Conservation (phyloP, 2,329 filamentous ascomycete species). For the Neopestalotiopsis rosae region DNA sequence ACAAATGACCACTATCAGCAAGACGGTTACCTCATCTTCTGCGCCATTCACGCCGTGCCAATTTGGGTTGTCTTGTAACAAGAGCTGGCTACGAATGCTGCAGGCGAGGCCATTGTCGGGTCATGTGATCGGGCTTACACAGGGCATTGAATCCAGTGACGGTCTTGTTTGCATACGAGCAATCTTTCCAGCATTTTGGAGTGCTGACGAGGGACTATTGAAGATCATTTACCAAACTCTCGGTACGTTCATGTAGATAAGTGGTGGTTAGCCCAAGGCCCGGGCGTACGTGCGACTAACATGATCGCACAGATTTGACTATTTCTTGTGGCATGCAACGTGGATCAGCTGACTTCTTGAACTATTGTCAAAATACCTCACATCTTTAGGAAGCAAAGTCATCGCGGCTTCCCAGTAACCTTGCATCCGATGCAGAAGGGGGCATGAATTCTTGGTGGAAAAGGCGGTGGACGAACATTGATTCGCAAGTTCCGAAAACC, state of each 20-base stretch:
- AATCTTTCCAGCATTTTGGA: no score
- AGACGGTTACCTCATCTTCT: not conserved
- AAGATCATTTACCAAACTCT: not conserved
- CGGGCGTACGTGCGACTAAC: not conserved
- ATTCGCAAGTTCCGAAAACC: not conserved
- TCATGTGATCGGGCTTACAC: not conserved
- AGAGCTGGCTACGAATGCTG: not conserved
- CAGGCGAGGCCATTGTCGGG: not conserved
- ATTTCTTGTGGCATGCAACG: not conserved
- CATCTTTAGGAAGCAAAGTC: not conserved
- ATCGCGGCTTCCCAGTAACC: not conserved
- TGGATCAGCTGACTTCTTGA: not conserved
- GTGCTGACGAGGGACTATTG: not conserved
- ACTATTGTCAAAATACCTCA: not conserved
- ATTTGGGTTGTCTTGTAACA: not conserved
- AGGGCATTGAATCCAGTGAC: not conserved
- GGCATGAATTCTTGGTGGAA: not conserved
- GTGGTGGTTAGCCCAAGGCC: no score
- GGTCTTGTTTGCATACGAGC: not conserved
- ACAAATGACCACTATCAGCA: not conserved
- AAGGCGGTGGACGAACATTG: not conserved
- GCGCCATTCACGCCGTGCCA: not conserved
- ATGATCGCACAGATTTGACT: not conserved
- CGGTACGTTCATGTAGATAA: not conserved
- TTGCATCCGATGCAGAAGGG: not conserved